Base-by-base conservation (phyloP, 1,139 yeast genomes). In the Sugiyamaella paludigena region DNA sequence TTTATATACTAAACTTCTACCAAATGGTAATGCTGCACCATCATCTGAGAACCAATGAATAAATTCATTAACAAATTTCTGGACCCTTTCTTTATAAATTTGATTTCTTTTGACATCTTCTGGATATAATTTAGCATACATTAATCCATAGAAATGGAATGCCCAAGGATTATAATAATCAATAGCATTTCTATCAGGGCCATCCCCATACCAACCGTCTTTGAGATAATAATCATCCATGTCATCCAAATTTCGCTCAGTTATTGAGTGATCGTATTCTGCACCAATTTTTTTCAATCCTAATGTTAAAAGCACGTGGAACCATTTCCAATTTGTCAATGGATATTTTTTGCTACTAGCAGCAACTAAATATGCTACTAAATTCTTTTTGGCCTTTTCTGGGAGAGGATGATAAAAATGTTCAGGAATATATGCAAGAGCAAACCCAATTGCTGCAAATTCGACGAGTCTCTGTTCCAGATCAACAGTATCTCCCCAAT, bases 161-260 rank as follows among this genome's bases (percentile, higher is more conserved):
- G 70, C 70, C 56, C 62, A 66, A 9, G 65, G 60, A 50, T 65
- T 63, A 47, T 66, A 66, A 48, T 65, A 62, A 53, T 66, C 70
- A 40, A 65, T 59, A 28, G 57, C 55, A 28, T 54, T 50, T 40
- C 61, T 58, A 39, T 51, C 51, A 4, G 58, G 55, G 2, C 54
- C 52, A 33, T 55, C 58, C 4, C 69, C 67, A 46, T 65, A 66
- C 69, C 68, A 66, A 1, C 69, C 69, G 33, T 64, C 66, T n/a
- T 51, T 54, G 13, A 64, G 47, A 48, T 65, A 64, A 49, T 61
- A 53, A 12, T 39, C 41, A 27, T 65, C 66, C 36, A 66, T 44
- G 29, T 57, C 60, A 24, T 58, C 53, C 30, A 65, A 51, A 38
- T 59, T 56, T 19, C 50, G 51, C 24, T 57, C 57, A 26, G 61